A percentile compares a stretch with the other conserved stretches of the same genome.
These are phyloP conservation scores for Elongisporangium senticosum DNA, from an alignment of 352 stramenopile genomes.

Conservation along the genomic window DNA sequence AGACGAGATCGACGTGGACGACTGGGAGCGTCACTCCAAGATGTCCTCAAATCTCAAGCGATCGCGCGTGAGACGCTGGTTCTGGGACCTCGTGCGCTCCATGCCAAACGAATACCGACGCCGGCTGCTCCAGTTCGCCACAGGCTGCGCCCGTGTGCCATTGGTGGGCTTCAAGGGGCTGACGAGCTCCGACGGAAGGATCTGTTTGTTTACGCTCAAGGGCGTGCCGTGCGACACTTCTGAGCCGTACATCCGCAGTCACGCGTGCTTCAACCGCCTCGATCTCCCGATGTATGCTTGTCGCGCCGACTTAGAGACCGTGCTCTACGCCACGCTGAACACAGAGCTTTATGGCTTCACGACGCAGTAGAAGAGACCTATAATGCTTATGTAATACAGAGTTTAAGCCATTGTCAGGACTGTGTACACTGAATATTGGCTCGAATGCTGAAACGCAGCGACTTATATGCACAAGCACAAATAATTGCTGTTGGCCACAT, in stretches of 20 bases:
- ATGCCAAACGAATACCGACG: constrained; percentile 49
- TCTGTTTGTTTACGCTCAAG: constrained; percentile 60
- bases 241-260: constrained; percentile 37
- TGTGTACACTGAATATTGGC: constrained; percentile 2
- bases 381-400: neutral
- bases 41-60: constrained; percentile 25
- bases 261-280: constrained; percentile 77
- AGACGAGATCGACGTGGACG: constrained; percentile 90
- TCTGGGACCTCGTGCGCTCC: constrained; percentile 77
- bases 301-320: constrained; percentile 35
- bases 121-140: constrained; percentile 61
- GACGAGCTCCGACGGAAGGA: constrained; percentile 48
- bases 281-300: constrained; percentile 86
- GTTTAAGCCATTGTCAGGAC: neutral
- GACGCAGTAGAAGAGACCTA: constrained; percentile 14
- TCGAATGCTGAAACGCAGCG: constrained; percentile 1
- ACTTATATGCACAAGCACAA: neutral
- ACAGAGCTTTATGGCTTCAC: constrained; percentile 39
- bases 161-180: constrained; percentile 43
- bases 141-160: constrained; percentile 57
- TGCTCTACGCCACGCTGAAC: constrained; percentile 26
- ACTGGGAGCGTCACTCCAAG: constrained; percentile 89
- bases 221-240: constrained; percentile 27
- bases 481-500: neutral
- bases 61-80: constrained; percentile 31